These are phyloP conservation scores for Cymbopogon flexuosus DNA, from an alignment of 202 grass and related monocot genomes.

Conservation along the genomic window DNA sequence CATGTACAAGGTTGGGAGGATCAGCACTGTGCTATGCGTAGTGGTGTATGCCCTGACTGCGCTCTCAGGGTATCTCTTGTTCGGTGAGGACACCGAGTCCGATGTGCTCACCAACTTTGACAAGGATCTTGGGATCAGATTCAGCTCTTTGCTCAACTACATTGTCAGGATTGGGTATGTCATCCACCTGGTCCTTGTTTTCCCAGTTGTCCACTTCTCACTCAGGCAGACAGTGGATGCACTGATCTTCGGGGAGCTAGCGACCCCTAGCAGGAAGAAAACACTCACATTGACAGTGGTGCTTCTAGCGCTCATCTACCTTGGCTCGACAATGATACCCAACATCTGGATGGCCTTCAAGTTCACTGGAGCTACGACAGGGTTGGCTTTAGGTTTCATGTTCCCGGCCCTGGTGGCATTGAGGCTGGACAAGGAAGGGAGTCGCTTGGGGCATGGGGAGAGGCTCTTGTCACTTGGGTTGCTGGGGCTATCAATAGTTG, in stretches of 20 bases:
- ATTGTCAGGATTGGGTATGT: conserved; percentile 88
- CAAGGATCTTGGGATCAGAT: conserved; percentile 83
- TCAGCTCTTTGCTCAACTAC: conserved; percentile 79
- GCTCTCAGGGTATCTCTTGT: conserved; percentile 77
- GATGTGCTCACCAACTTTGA: conserved; percentile 96
- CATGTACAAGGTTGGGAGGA: conserved; percentile 77
- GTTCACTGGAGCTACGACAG: conserved; percentile 84
- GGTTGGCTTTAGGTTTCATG: conserved; percentile 83
- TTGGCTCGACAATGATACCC: conserved; percentile 79
- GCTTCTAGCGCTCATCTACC: conserved; percentile 64
- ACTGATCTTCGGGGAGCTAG: conserved; percentile 47
- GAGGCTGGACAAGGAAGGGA: conserved; percentile 69
- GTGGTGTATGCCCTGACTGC: conserved; percentile 68
- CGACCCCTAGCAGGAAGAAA: conserved; percentile 57
- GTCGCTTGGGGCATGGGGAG: conserved; percentile 49
- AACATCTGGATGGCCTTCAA: conserved; percentile 98
- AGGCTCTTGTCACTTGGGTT: conserved; percentile 52
- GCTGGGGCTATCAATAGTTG: conserved; percentile 61
- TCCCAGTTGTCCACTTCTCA: conserved; percentile 91
- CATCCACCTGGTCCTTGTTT: conserved; percentile 81
- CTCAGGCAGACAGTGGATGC: conserved; percentile 84
- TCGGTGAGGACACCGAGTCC: conserved; percentile 69
- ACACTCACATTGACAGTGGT: conserved; percentile 58
- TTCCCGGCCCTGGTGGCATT: conserved; percentile 74
- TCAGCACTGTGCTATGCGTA: conserved; percentile 70